Percentiles rank a stretch among this genome's conserved stretches.
Evolutionary conservation across 768 basidiomycete genomes (phyloP).

Genomic region (Hydnomerulius pinastri): DNA sequence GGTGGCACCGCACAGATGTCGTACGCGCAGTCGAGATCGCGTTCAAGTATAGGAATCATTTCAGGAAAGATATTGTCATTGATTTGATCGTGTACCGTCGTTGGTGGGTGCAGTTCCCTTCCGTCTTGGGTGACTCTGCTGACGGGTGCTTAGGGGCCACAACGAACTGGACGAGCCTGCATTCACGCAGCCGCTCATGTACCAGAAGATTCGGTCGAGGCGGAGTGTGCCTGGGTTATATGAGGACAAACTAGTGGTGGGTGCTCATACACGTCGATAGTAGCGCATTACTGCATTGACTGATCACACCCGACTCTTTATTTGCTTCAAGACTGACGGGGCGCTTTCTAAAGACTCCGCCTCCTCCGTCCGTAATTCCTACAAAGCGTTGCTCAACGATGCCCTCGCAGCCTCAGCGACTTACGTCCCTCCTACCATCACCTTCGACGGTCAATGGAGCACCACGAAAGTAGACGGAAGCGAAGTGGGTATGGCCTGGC

Average conservation of each 20-base stretch:
- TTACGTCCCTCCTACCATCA: conserved; percentile 52
- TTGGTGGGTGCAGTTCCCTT: conserved; percentile 46
- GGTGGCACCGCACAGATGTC: conserved; percentile 56
- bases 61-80: conserved; percentile 89
- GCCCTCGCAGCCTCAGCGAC: conserved; percentile 53
- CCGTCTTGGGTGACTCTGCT: neutral
- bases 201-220: conserved; percentile 78
- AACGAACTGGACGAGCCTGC: conserved; percentile 88
- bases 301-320: neutral
- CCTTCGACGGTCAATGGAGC: conserved; percentile 69
- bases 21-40: conserved; percentile 85
- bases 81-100: conserved; percentile 88
- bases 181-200: conserved; percentile 91
- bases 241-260: conserved; percentile 74
- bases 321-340: conserved; percentile 20
- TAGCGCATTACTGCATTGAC: neutral
- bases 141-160: conserved; percentile 63
- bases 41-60: conserved; percentile 82
- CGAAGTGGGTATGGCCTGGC: conserved; percentile 48
- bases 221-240: conserved; percentile 80
- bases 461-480: conserved; percentile 12
- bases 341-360: conserved; percentile 55
- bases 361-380: conserved; percentile 49
- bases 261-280: conserved; percentile 23
- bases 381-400: conserved; percentile 64